These are phyloP conservation scores for Alternaria triticina DNA, from an alignment of 2,329 filamentous ascomycete genomes.

Conservation along the genomic window DNA sequence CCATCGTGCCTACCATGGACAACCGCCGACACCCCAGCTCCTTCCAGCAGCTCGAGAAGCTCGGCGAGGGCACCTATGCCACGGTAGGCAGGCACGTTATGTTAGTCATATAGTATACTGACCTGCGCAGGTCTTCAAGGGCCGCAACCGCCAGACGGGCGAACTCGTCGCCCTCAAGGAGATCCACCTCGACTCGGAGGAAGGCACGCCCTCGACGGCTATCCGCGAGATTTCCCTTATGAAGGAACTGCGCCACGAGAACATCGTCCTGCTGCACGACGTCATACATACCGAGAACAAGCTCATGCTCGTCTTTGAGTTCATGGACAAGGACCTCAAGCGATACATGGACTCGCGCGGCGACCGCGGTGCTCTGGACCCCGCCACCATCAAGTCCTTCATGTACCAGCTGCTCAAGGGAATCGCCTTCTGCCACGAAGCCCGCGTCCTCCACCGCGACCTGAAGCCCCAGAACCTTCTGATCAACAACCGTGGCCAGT, in stretches of 20 bases:
- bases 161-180: slow-evolving; percentile 97
- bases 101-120: slow-evolving; percentile 11
- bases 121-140: slow-evolving; percentile 87
- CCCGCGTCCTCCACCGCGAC: slow-evolving; percentile 92
- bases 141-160: slow-evolving; percentile 93
- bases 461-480: slow-evolving; percentile 96
- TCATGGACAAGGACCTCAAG: slow-evolving; percentile 98
- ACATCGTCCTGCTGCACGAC: slow-evolving; percentile 96
- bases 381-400: slow-evolving; percentile 94
- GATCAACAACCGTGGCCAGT: slow-evolving; percentile 87
- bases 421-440: slow-evolving; percentile 98
- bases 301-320: slow-evolving; percentile 98
- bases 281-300: slow-evolving; percentile 99
- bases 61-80: slow-evolving; percentile 98
- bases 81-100: slow-evolving; percentile 68
- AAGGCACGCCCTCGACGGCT: slow-evolving; percentile 94
- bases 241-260: slow-evolving; percentile 99
- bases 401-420: slow-evolving; percentile 97
- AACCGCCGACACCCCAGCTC: slow-evolving; percentile 91
- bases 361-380: slow-evolving; percentile 87
- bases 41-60: slow-evolving; percentile 98
- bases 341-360: slow-evolving; percentile 97
- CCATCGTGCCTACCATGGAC: slow-evolving; percentile 69
- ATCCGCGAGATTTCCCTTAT: slow-evolving; percentile 98
- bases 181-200: slow-evolving; percentile 97